Evolutionary conservation across 305 asterid genomes (phyloP).

Genomic region (Solanum hybrid): DNA sequence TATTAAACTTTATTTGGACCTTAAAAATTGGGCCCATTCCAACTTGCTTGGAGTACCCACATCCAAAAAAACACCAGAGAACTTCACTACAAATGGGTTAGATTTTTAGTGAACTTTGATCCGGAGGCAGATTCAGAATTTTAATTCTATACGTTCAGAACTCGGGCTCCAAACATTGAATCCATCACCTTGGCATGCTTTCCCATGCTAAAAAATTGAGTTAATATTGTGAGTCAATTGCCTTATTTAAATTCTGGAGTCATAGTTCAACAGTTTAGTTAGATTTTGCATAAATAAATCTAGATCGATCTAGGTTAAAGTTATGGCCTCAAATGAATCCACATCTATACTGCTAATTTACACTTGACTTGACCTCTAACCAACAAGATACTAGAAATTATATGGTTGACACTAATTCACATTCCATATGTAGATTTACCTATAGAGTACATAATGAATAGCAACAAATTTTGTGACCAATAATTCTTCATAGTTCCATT

Average conservation of each 20-base stretch:
- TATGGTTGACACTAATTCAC: not conserved
- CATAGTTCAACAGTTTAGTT: not conserved
- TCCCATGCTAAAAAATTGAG: not conserved
- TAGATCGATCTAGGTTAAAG: not conserved
- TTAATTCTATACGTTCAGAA: not conserved
- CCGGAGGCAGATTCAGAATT: not conserved
- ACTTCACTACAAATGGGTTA: not conserved
- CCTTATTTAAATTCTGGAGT: not conserved
- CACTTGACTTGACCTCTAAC: not conserved
- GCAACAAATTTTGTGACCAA: not conserved
- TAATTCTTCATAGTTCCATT: not conserved
- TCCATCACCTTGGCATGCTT: too few relatives aligned
- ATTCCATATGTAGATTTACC: not conserved
- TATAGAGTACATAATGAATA: not conserved
- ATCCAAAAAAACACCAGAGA: not conserved
- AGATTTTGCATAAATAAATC: not conserved
- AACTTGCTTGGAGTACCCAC: not conserved
- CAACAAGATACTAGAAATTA: not conserved
- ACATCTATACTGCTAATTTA: not conserved
- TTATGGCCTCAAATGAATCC: not conserved
- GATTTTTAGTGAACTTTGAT: not conserved
- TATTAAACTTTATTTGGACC: not conserved
- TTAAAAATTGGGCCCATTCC: not conserved
- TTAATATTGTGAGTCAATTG: not conserved
- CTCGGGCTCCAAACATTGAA: not conserved